Base-by-base conservation (phyloP, 2,329 filamentous ascomycete species). In the Trichoderma pleuroti region DNA sequence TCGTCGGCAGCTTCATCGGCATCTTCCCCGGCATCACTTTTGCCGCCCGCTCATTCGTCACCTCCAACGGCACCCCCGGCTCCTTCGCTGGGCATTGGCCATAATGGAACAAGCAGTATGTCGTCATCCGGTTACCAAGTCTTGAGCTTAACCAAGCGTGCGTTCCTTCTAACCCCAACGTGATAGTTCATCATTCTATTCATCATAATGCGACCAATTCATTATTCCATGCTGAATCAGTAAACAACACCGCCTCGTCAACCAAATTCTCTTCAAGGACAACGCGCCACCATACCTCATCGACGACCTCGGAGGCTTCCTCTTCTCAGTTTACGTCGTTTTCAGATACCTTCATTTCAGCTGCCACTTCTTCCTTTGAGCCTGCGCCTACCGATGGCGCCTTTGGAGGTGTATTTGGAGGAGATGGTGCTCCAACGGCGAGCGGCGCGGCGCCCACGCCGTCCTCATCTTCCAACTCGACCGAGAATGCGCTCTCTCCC, bases 1-100 rank as follows among this genome's bases (percentile, higher is more conserved):
- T 49, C 42, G 4, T 12, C 54, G 16, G 30, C 18, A 16, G 39
- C 39, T 42, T n/a, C 8, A 16, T 26, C 59, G 12, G 5, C 24
- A n/a, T n/a, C 59, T 42, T 28, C 65, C 73, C 59, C 57, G 71
- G 66, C 65, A 56, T 49, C 62, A 2, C n/a, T 71, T 60, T 70
- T 79, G 77, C 70, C 79, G 77, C 77, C 79, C 74, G 68, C 75
- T 77, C 79, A 74, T 76, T 78, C 72, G 36, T 46, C 66, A 61
- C 42, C 65, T 21, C 56, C 66, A 18, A 74, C 75, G 71, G 28
- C 63, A 28, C 74, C 75, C 72, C 24, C 65, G 18, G 69, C 68
- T 16, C 67, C 65, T 18, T 71, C 56, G 14, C n/a, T 73, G n/a
- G 62, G 34, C 10, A 74, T 72, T 8, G 34, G 63, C 30, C 74